These are phyloP conservation scores for Phlebopus sp. DNA, from an alignment of 1,284 basidiomycete genomes.

Conservation along the genomic window DNA sequence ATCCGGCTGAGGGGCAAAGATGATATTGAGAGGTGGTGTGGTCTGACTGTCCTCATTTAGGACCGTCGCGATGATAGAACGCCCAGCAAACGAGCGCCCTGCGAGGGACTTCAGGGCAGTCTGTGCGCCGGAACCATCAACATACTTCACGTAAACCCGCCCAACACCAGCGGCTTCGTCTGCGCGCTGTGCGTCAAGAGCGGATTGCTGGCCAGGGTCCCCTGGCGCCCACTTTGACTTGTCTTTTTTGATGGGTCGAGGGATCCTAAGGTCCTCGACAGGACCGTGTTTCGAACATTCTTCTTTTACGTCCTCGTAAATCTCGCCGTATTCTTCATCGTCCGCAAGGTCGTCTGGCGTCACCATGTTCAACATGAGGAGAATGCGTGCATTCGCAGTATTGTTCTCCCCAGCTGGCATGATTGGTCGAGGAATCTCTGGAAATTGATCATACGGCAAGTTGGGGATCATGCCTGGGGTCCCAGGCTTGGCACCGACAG, in stretches of 20 bases:
- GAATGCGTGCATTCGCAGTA: conserved; percentile 67
- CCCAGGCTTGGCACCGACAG: conserved; percentile 83
- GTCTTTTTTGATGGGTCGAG: conserved; percentile 83
- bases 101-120: conserved; percentile 81
- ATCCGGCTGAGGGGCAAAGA: conserved; percentile 80
- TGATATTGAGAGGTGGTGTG: conserved; percentile 72
- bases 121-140: conserved; percentile 56
- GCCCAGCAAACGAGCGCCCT: conserved; percentile 87
- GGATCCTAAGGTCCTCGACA: conserved; percentile 86
- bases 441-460: conserved; percentile 69
- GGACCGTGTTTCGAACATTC: conserved; percentile 84
- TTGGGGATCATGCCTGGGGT: conserved; percentile 58
- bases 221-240: conserved; percentile 74
- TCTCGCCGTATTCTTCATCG: conserved; percentile 91
- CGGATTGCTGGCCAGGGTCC: conserved; percentile 58
- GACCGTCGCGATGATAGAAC: conserved; percentile 83
- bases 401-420: conserved; percentile 74
- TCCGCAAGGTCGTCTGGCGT: conserved; percentile 89
- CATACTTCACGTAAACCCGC: conserved; percentile 89
- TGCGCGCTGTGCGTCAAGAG: conserved; percentile 62
- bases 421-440: conserved; percentile 77
- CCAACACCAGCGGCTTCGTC: conserved; percentile 92
- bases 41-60: conserved; percentile 79
- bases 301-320: conserved; percentile 93
- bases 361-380: conserved; percentile 99